phyloP scores from a whole-genome alignment of 495 filamentous ascomycete species.

The Penicillium argentinense region DNA sequence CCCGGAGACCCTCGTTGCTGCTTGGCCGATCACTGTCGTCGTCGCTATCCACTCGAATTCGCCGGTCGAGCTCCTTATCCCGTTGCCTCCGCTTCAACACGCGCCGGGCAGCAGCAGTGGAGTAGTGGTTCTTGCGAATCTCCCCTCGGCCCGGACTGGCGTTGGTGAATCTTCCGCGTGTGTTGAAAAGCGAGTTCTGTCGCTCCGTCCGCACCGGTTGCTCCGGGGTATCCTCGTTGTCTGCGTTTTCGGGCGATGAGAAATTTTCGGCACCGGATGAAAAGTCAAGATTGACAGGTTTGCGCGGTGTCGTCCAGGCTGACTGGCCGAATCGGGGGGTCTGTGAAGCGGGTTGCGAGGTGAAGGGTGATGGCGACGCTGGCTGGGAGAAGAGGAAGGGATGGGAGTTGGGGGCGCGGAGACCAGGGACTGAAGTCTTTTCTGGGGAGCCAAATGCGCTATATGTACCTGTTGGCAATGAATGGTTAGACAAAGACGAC shows the following conservation, averaged over 20 bases:
- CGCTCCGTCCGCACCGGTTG: slow-evolving; percentile 44
- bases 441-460: slow-evolving; percentile 52
- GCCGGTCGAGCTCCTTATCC: slow-evolving; percentile 44
- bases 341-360: background rate
- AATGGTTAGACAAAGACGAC: background rate
- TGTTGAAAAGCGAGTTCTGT: slow-evolving; percentile 43
- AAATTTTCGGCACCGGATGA: slow-evolving; percentile 78
- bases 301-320: slow-evolving; percentile 79
- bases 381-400: slow-evolving; percentile 43
- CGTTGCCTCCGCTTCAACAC: slow-evolving; percentile 55
- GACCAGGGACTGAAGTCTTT: slow-evolving; percentile 45
- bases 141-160: slow-evolving; percentile 59
- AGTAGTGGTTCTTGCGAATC: slow-evolving; percentile 53
- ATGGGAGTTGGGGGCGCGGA: slow-evolving; percentile 51
- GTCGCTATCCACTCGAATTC: slow-evolving; percentile 50
- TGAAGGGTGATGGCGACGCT: slow-evolving; percentile 17
- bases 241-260: slow-evolving; percentile 71
- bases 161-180: slow-evolving; percentile 44
- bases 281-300: slow-evolving; percentile 60
- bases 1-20: slow-evolving; percentile 34
- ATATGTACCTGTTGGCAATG: slow-evolving; percentile 42
- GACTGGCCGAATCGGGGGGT: slow-evolving; percentile 59
- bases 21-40: slow-evolving; percentile 60
- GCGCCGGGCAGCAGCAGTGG: slow-evolving; percentile 50
- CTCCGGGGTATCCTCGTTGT: slow-evolving; percentile 71